Percentiles rank a stretch among this genome's conserved stretches.
phyloP scores from a whole-genome alignment of 2,329 filamentous ascomycete species.

The Cyphellophora attinorum region DNA sequence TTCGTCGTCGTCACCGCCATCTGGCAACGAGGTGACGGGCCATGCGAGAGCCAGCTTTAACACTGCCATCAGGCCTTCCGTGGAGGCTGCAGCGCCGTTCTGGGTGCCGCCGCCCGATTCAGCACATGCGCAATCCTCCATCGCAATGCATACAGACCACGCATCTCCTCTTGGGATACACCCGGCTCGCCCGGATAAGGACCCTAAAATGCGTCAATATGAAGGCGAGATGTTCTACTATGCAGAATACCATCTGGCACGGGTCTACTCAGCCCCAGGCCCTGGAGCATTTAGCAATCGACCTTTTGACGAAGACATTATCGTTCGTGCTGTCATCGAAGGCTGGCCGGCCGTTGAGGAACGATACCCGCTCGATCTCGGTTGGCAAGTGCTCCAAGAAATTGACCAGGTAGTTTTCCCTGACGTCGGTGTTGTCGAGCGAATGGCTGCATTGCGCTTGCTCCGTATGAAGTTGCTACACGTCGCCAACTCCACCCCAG shows the following conservation, averaged over 20 bases:
- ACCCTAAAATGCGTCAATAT: not conserved
- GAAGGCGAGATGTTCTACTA: conserved; percentile 8
- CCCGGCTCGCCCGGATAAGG: conserved; percentile 1
- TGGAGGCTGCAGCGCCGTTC: conserved; percentile 6
- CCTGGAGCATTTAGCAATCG: conserved; percentile 6
- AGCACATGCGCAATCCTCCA: conserved; percentile 4
- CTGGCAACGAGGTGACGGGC: conserved; percentile 1
- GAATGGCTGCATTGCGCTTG: conserved; percentile 8
- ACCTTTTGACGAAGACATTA: conserved; percentile 9
- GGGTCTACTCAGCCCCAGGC: conserved; percentile 1
- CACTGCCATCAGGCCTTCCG: not conserved
- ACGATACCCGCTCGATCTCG: conserved; percentile 8
- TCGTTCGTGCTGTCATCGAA: conserved; percentile 9
- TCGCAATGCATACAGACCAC: not conserved
- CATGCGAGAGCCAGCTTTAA: not conserved
- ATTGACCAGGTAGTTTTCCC: conserved; percentile 9
- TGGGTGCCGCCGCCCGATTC: conserved; percentile 2
- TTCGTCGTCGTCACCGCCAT: conserved; percentile 5
- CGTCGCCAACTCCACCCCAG: conserved; percentile 4
- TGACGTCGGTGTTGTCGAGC: conserved; percentile 7
- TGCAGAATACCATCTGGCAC: conserved; percentile 5
- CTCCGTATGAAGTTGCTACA: conserved; percentile 9
- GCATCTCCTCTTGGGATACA: conserved; percentile 1
- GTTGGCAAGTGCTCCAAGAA: conserved; percentile 7
- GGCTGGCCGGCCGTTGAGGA: conserved; percentile 11